Evolutionary conservation across 208 protist species (phyloP), one percentile per base, ranked within the genome.

Genomic region (Dictyostelium gargantuum): DNA sequence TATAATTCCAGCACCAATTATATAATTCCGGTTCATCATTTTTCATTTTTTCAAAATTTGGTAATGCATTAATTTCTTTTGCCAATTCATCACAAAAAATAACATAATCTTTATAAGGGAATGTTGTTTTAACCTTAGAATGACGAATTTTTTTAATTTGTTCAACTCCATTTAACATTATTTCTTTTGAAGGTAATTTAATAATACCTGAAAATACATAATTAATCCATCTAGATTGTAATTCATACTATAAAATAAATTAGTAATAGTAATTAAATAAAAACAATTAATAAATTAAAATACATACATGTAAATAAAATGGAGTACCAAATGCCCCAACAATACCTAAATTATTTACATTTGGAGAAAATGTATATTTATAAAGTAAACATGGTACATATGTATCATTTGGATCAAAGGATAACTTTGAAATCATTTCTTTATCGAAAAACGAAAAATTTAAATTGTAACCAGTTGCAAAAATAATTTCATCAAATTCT

Each of bases 31-130:
- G 68, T 4, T 74, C 1, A 17, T 74, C 21, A n/a, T 46, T 44
- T n/a, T 46, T 74, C 35, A 74, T 74, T 74, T 74, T 21, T 17
- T 74, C 68, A 74, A 74, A 74, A 74, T 74, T 8, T 29, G 68
- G 68, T 29, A 74, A 44, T 15, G 23, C 40, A 23, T 35, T 35
- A 17, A 46, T 46, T 74, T 74, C 19, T 74, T 74, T 40, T 13
- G 68, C 68, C 1, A 74, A 44, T 38, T 74, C 15, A 74, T 74
- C 68, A 44, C 17, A 74, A 15, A 38, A 44, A 6, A 44, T 13
- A 74, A 74, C 68, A 74, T 26, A 44, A 29, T 74, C 38, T 3
- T 21, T 26, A n/a, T 46, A 44, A n/a, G 68, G 68, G 13, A 74
- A 44, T 46, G 11, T 1, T 40, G n/a, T 40, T 17, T 70, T 70